These are phyloP conservation scores for Aureobasidium namibiae DNA, from an alignment of 2,329 filamentous ascomycete species.

Conservation along the genomic window DNA sequence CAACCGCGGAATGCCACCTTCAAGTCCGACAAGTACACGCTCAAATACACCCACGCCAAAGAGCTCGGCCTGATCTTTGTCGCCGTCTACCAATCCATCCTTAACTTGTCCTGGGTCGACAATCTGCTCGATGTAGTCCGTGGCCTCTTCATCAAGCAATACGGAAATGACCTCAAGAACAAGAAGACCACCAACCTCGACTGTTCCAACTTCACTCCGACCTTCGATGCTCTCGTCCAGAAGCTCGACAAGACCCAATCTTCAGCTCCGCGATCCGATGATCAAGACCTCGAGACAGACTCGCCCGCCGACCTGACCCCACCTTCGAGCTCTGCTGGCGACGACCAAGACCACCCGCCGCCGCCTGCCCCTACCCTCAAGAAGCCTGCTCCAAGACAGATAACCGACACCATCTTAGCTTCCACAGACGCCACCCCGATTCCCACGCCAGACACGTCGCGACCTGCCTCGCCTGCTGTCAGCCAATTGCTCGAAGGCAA, in stretches of 20 bases:
- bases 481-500: constrained; percentile 66
- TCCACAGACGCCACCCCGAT: constrained; percentile 64
- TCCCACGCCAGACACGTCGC: constrained; percentile 65
- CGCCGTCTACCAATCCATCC: constrained; percentile 89
- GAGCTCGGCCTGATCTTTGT: constrained; percentile 94
- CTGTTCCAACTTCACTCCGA: constrained; percentile 75
- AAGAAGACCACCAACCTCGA: constrained; percentile 64
- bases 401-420: constrained; percentile 22
- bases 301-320: constrained; percentile 40
- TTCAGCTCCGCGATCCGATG: constrained; percentile 17
- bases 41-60: constrained; percentile 90
- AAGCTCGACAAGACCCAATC: constrained; percentile 60
- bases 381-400: constrained; percentile 31
- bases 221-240: constrained; percentile 86
- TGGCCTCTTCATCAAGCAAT: constrained; percentile 83
- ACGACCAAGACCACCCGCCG: constrained; percentile 40
- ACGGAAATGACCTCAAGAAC: constrained; percentile 77
- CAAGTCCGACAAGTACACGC: constrained; percentile 83
- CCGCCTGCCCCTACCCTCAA: constrained; percentile 48
- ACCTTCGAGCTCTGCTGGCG: constrained; percentile 41
- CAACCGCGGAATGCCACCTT: constrained; percentile 58
- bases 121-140: constrained; percentile 92
- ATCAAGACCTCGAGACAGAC: constrained; percentile 21
- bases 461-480: constrained; percentile 65
- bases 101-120: constrained; percentile 95